phyloP scores from a whole-genome alignment of 2,329 filamentous ascomycete genomes.

The Colletotrichum scovillei region DNA sequence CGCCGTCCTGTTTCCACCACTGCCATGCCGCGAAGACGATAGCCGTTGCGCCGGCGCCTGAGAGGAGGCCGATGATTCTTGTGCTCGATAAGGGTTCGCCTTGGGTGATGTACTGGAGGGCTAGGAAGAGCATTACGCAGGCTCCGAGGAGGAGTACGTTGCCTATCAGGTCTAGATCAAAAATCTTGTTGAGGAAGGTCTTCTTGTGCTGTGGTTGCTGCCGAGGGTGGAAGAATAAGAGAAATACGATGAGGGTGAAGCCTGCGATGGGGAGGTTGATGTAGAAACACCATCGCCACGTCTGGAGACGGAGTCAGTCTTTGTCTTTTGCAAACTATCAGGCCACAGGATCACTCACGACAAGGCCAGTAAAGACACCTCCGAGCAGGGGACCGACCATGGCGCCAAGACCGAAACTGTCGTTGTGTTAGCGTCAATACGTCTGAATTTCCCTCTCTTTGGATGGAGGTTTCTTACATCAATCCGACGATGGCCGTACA shows the following conservation, averaged over 20 bases:
- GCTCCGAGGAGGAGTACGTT: slow-evolving; percentile 56
- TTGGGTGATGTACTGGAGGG: slow-evolving; percentile 58
- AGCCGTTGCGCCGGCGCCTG: slow-evolving; percentile 39
- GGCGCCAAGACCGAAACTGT: slow-evolving; percentile 48
- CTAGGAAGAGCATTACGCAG: slow-evolving; percentile 58
- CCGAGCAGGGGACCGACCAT: slow-evolving; percentile 48
- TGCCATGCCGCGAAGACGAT: slow-evolving; percentile 55
- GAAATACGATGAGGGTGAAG: slow-evolving; percentile 41
- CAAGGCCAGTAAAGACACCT: slow-evolving; percentile 49
- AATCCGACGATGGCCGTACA: slow-evolving; percentile 47
- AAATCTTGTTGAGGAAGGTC: slow-evolving; percentile 39
- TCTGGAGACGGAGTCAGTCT: slow-evolving; percentile 36
- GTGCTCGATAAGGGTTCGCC: slow-evolving; percentile 55
- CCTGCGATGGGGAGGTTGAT: slow-evolving; percentile 43
- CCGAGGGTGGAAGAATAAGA: slow-evolving; percentile 41
- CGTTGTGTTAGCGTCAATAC: neutral
- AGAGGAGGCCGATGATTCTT: slow-evolving; percentile 54
- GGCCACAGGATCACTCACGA: slow-evolving; percentile 39
- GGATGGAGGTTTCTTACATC: slow-evolving; percentile 40
- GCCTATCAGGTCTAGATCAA: slow-evolving; percentile 51
- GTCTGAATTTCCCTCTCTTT: neutral
- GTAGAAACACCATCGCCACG: slow-evolving; percentile 38
- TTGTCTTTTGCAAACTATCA: too few species aligned
- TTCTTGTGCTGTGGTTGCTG: slow-evolving; percentile 41
- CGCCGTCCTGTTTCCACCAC: slow-evolving; percentile 53